Evolutionary conservation across 2,329 filamentous ascomycete genomes (phyloP).

Genomic region (Neophaeococcomyces aloes): DNA sequence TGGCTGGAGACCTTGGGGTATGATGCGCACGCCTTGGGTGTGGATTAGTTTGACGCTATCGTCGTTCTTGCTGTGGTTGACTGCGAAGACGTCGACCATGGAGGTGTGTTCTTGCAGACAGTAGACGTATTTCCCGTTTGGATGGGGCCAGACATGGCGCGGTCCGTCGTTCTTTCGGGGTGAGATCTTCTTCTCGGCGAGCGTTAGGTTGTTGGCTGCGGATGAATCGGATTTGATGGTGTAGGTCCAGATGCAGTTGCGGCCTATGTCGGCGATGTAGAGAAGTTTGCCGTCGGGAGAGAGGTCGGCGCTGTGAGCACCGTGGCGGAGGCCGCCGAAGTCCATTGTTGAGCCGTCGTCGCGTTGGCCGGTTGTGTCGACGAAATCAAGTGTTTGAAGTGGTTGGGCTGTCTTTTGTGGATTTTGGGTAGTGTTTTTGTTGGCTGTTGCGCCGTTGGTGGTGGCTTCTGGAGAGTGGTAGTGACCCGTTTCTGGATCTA

Average conservation of each 20-base stretch:
- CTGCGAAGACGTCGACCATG: constrained; percentile 21
- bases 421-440: not conserved
- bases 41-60: constrained; percentile 12
- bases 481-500: constrained; percentile 16
- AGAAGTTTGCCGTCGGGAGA: constrained; percentile 19
- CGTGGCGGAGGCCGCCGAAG: constrained; percentile 22
- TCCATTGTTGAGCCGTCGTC: constrained; percentile 21
- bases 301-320: constrained; percentile 23
- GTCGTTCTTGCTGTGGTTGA: constrained; percentile 6
- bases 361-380: constrained; percentile 14
- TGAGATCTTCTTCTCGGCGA: constrained; percentile 18
- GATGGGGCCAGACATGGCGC: constrained; percentile 21
- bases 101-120: constrained; percentile 21
- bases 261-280: constrained; percentile 24
- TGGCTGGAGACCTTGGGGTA: constrained; percentile 12
- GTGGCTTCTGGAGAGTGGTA: constrained; percentile 7
- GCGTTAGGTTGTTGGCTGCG: constrained; percentile 8
- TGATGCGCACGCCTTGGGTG: constrained; percentile 18
- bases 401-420: constrained; percentile 6
- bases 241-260: constrained; percentile 22
- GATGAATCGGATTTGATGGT: constrained; percentile 8
- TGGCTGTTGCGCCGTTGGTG: not conserved
- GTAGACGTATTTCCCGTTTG: constrained; percentile 18
- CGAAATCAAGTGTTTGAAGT: constrained; percentile 18
- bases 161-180: constrained; percentile 19